Evolutionary conservation across 176 grass and related monocot species (phyloP), one percentile per base, ranked within the genome.

Genomic region (Secale cereale): DNA sequence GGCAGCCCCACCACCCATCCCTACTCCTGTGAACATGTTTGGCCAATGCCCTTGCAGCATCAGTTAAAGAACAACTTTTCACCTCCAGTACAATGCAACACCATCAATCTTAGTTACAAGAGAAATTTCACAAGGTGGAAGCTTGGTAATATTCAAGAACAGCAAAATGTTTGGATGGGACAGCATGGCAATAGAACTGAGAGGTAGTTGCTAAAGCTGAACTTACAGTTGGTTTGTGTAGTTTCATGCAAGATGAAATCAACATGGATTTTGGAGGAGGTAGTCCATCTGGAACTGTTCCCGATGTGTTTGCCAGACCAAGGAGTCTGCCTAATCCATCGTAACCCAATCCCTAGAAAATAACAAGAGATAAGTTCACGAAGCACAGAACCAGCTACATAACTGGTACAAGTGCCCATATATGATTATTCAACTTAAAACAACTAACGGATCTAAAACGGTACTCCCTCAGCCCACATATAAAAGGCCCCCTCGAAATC

Each of bases 21-120:
- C 39, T 92, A 61, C 87, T 90, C 91, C 96, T 92, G 84, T 92
- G 85, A 76, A 91, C 91, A 91, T 98, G 93, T 89, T 98, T 98
- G 19, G 91, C 77, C 87, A 98, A 85, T 90, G 93, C 91, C 89
- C 93, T 98, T 88, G 93, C 96, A 87, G 83, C 87, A 87, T 98
- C 89, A 93, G 91, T 95, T 91, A 98, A 90, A 54, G 89, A 88
- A 85, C 93, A 90, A 79, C 89, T 84, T 86, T 88, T 94, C 25
- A 98, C 86, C 96, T 98, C 89, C 89, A 89, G 54, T 50, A 63
- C 33, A 82, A 80, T 39, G 83, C 70, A 10, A 52, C 66, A 81
- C 17, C 54, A 78, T 56, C 70, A 83, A 45, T 86, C 43, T 76
- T 78, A 86, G 59, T 46, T 46, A 25, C 40, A 89, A 65, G 22